Evolutionary conservation across 2,329 filamentous ascomycete species (phyloP).

Genomic region (Sporothrix brasiliensis): DNA sequence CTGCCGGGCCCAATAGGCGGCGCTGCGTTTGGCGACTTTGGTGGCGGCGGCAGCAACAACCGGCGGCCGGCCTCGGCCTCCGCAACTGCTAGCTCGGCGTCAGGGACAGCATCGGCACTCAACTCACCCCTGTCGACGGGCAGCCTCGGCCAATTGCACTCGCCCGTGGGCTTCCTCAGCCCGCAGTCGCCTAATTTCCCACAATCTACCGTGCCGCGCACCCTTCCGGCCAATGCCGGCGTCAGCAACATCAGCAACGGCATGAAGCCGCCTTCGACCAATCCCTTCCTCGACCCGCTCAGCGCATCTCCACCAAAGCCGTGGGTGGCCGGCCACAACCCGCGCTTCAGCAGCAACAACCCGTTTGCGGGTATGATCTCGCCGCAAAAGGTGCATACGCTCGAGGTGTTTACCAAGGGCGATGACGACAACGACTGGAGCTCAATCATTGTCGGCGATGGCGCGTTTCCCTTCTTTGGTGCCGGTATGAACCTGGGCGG

Average conservation of each 20-base stretch:
- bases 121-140: constrained; percentile 36
- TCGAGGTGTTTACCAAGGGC: constrained; percentile 64
- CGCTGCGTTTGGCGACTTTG: constrained; percentile 44
- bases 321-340: constrained; percentile 39
- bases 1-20: constrained; percentile 51
- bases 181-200: constrained; percentile 31
- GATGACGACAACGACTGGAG: constrained; percentile 63
- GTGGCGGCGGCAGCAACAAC: constrained; percentile 35
- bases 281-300: constrained; percentile 31
- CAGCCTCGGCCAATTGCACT: constrained; percentile 26
- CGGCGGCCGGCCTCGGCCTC: constrained; percentile 43
- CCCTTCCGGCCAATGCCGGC: neutral
- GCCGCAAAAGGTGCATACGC: constrained; percentile 44
- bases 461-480: constrained; percentile 34
- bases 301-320: constrained; percentile 34
- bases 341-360: constrained; percentile 63
- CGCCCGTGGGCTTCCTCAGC: constrained; percentile 42
- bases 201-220: constrained; percentile 25
- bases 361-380: constrained; percentile 53
- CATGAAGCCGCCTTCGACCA: neutral
- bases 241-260: neutral
- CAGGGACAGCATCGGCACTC: constrained; percentile 36
- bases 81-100: constrained; percentile 41
- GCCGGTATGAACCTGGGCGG: constrained; percentile 38
- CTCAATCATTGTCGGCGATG: constrained; percentile 53